Base-by-base conservation (phyloP, 495 filamentous ascomycete genomes). In the Immersiella caudata region DNA sequence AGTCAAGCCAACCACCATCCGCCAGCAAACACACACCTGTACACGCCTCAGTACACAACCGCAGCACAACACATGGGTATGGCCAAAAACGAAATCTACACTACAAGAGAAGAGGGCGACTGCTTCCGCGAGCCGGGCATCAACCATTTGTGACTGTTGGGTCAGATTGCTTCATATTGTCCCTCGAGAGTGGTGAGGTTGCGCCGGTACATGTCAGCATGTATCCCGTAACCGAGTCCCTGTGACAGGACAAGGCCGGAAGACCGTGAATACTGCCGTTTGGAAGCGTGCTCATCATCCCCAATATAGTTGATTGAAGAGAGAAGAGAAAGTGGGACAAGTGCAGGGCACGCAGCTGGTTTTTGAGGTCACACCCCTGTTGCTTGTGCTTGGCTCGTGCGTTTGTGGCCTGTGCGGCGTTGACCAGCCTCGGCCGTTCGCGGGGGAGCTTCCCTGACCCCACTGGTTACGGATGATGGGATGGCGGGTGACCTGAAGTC, bases 161-260 rank as follows among this genome's bases (percentile, higher is more conserved):
- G 83, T 88, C 84, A 86, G 84, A 84, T 79, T 49, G 74, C 76
- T 80, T 85, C 80, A 85, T 71, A 85, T 81, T 85, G 83, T 80
- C 18, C 80, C 73, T 67, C 35, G 77, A 76, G 81, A 69, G 83
- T 88, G 85, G 84, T 87, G 77, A 81, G 76, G 73, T 63, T 81
- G 81, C 76, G 81, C 82, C 81, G 71, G 81, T 76, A 83, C 85
- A 88, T 85, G 65, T 85, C 84, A 82, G 78, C 84, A 84, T 79
- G 74, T 79, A 80, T 76, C 75, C 73, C 65, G 65, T 36, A 21
- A 40, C 12, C 25, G 18, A 26, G 11, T 33, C 35, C 35, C 12
- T 33, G 9, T 55, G 18, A 24, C 20, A 40, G 66, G 63, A 64
- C 65, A 72, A 71, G 66, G 61, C 63, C 77, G 79, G 76, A 80